phyloP scores from a whole-genome alignment of 495 filamentous ascomycete species.

The Aspergillus saccharolyticus region DNA sequence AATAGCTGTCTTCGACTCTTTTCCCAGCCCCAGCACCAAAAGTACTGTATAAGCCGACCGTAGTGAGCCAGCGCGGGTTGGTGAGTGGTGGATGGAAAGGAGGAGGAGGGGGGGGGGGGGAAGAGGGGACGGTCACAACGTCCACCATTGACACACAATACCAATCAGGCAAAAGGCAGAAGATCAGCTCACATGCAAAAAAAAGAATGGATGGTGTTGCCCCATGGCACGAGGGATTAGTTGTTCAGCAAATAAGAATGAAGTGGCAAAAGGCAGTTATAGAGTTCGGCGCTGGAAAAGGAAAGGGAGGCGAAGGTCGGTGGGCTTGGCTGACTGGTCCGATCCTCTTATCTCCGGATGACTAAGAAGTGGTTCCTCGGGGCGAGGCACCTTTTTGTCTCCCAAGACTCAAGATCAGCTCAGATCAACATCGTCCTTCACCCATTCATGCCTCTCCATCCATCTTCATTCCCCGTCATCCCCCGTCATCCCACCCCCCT shows the following conservation, averaged over 20 bases:
- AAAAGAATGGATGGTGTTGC: not conserved
- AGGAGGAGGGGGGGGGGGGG: not conserved
- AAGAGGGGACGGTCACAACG: not conserved
- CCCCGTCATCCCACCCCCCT: not conserved
- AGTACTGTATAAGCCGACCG: no score
- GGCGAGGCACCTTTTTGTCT: not conserved
- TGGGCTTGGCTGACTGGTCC: not conserved
- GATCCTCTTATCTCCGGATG: not conserved
- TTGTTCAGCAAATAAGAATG: not conserved
- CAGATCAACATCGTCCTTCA: not conserved
- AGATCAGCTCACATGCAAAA: conserved; percentile 2
- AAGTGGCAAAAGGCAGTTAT: conserved; percentile 10
- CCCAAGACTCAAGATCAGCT: no score
- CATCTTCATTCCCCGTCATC: not conserved
- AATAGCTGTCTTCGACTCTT: not conserved
- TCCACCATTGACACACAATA: not conserved
- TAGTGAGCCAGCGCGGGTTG: not conserved
- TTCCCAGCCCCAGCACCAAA: not conserved
- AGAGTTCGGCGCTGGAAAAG: conserved; percentile 2
- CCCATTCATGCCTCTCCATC: not conserved
- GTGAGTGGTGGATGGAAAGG: no score
- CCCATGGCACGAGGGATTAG: not conserved
- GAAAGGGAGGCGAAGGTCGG: not conserved
- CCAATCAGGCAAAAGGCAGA: not conserved
- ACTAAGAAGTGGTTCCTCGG: not conserved